A percentile compares a stretch with the other conserved stretches of the same genome.
phyloP scores from a whole-genome alignment of 495 filamentous ascomycete species.

The Jackrogersella minutella region DNA sequence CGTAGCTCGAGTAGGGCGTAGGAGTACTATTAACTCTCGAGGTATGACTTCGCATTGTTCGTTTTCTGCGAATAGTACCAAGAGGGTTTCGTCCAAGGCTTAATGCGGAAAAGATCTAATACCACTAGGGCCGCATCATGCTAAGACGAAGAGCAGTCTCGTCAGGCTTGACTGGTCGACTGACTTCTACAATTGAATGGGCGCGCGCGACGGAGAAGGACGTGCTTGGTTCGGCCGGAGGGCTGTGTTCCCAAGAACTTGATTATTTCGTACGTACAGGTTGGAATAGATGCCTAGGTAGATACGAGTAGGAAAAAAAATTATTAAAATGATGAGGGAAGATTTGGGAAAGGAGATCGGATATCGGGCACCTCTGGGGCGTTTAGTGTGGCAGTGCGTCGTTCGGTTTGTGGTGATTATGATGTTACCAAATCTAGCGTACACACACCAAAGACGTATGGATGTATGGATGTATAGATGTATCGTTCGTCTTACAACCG shows the following conservation, averaged over 20 bases:
- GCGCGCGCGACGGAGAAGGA: slow-evolving; percentile 16
- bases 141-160: slow-evolving; percentile 26
- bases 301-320: slow-evolving; percentile 17
- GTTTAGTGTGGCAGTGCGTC: slow-evolving; percentile 41
- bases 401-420: slow-evolving; percentile 35
- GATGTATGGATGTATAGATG: not conserved
- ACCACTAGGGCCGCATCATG: slow-evolving; percentile 44
- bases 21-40: slow-evolving; percentile 30
- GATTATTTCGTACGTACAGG: not conserved
- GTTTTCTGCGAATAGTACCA: slow-evolving; percentile 33
- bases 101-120: slow-evolving; percentile 36
- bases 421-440: slow-evolving; percentile 38
- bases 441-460: not conserved
- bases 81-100: slow-evolving; percentile 37
- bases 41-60: slow-evolving; percentile 44
- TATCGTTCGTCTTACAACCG: slow-evolving; percentile 17
- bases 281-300: slow-evolving; percentile 11
- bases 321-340: slow-evolving; percentile 14
- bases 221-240: not conserved
- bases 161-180: slow-evolving; percentile 6
- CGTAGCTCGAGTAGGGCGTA: slow-evolving; percentile 25
- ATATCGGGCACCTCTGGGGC: slow-evolving; percentile 32
- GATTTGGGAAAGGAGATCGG: slow-evolving; percentile 39
- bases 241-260: not conserved
- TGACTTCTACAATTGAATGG: slow-evolving; percentile 27